Evolutionary conservation across 805 yeast species (phyloP).

Genomic region (Candida railenensis): DNA sequence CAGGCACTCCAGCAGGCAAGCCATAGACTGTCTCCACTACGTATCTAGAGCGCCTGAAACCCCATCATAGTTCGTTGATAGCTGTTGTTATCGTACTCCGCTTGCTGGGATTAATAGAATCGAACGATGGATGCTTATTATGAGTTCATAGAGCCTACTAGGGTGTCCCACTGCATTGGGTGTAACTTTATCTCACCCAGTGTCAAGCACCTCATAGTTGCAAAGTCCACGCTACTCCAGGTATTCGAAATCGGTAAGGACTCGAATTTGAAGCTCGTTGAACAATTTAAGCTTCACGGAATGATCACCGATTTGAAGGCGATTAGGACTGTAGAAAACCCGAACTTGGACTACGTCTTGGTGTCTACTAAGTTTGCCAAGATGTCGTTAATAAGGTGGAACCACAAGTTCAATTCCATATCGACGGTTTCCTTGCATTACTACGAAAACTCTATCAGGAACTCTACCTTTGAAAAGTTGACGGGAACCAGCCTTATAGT

Average conservation of each 20-base stretch:
- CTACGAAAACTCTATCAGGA: slow-evolving; percentile 69
- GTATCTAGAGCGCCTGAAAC: too few relatives aligned
- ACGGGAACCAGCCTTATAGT: slow-evolving; percentile 47
- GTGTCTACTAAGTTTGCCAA: slow-evolving; percentile 76
- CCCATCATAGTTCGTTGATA: too few relatives aligned
- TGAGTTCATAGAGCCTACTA: slow-evolving; percentile 73
- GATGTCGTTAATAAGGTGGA: slow-evolving; percentile 74
- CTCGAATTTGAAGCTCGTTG: slow-evolving; percentile 34
- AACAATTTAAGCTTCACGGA: slow-evolving; percentile 76
- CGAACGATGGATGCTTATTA: slow-evolving; percentile 85
- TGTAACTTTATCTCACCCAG: slow-evolving; percentile 49
- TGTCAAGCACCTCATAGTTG: slow-evolving; percentile 59
- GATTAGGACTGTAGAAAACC: slow-evolving; percentile 46
- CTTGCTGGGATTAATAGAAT: too few relatives aligned
- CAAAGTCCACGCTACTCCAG: slow-evolving; percentile 69
- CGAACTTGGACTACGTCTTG: slow-evolving; percentile 57
- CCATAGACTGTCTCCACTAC: too few relatives aligned
- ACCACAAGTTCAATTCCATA: slow-evolving; percentile 49
- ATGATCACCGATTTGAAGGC: slow-evolving; percentile 56
- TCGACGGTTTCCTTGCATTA: slow-evolving; percentile 79
- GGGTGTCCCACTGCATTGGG: slow-evolving; percentile 59
- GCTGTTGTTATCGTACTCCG: too few relatives aligned
- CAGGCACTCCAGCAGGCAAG: too few relatives aligned
- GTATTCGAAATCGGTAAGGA: slow-evolving; percentile 43
- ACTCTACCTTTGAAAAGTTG: slow-evolving; percentile 43